phyloP scores from a whole-genome alignment of 371 early-diverging fungal genomes.

The Apophysomyces sp. region DNA sequence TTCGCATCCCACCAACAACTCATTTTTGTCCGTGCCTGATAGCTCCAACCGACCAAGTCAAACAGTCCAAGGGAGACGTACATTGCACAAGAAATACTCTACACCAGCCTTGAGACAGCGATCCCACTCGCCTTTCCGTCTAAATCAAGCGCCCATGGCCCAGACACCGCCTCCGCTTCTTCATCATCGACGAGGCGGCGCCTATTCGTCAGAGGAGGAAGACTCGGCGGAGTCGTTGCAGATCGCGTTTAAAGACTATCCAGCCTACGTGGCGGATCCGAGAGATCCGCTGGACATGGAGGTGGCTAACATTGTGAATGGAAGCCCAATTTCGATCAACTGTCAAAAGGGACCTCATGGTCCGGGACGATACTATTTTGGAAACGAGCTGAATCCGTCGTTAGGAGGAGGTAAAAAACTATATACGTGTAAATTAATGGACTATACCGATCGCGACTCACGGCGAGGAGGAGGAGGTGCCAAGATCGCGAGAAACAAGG shows the following conservation, averaged over 20 bases:
- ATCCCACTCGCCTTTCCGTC: constrained; percentile 11
- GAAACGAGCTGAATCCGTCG: constrained; percentile 46
- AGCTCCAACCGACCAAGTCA: constrained; percentile 3
- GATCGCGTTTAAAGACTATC: constrained; percentile 23
- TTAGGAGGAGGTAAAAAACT: constrained; percentile 45
- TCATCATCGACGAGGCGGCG: constrained; percentile 1
- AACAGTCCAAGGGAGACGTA: constrained; percentile 4
- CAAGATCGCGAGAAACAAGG: constrained; percentile 41
- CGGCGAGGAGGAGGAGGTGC: constrained; percentile 11
- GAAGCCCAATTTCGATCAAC: constrained; percentile 48
- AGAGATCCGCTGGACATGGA: constrained; percentile 59
- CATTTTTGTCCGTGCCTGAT: constrained; percentile 13
- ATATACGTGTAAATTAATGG: constrained; percentile 52
- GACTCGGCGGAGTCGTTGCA: constrained; percentile 7
- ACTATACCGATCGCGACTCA: constrained; percentile 27
- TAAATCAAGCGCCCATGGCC: neutral
- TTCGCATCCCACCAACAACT: constrained; percentile 7
- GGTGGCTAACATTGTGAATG: constrained; percentile 56
- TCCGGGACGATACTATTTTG: constrained; percentile 60
- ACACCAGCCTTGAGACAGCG: constrained; percentile 19
- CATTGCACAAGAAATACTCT: constrained; percentile 30
- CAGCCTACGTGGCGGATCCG: constrained; percentile 41
- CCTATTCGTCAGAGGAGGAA: constrained; percentile 3
- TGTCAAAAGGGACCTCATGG: constrained; percentile 44
- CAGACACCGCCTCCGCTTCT: constrained; percentile 3